Percentiles rank a stretch among this genome's conserved stretches.
Conservation (phyloP, 2,329 filamentous ascomycete genomes). For the Cadophora sp. region DNA sequence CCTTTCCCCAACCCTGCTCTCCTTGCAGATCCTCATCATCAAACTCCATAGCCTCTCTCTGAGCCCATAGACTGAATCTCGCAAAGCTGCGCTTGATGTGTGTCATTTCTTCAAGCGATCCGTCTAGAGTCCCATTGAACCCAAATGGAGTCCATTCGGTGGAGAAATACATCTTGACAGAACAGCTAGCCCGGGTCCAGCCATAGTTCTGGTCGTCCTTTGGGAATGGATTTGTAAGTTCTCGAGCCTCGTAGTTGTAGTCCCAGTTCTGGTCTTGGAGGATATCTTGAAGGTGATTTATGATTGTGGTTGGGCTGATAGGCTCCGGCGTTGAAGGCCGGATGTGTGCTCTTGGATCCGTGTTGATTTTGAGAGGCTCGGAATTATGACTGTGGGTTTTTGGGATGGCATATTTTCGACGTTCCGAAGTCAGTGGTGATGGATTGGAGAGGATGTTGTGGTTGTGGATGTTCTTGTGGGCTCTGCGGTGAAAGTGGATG, state of each 20-base stretch:
- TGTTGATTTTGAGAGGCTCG: neutral
- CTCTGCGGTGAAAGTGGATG: conserved; percentile 20
- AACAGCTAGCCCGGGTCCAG: conserved; percentile 25
- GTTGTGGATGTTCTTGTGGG: conserved; percentile 5
- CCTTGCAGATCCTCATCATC: conserved; percentile 21
- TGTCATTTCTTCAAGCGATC: conserved; percentile 18
- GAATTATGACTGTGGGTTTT: neutral
- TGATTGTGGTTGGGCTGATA: neutral
- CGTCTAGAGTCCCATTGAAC: neutral
- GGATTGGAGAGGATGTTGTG: neutral
- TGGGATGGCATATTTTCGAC: conserved; percentile 9
- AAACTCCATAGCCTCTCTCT: conserved; percentile 28
- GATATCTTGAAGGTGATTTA: neutral
- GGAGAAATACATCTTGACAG: neutral
- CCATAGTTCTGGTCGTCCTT: conserved; percentile 26
- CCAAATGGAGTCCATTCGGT: neutral
- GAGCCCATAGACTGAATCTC: conserved; percentile 25
- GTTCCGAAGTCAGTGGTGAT: neutral
- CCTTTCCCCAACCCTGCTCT: conserved; percentile 11
- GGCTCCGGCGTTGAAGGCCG: conserved; percentile 3
- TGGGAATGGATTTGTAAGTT: conserved; percentile 23
- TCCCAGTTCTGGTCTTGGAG: neutral
- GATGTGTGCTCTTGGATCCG: neutral
- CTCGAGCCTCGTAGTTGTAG: neutral
- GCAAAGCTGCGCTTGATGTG: conserved; percentile 21